Percentiles rank a stretch among this genome's conserved stretches.
phyloP scores from a whole-genome alignment of 306 rosid genomes.

The Cajanus cajan region DNA sequence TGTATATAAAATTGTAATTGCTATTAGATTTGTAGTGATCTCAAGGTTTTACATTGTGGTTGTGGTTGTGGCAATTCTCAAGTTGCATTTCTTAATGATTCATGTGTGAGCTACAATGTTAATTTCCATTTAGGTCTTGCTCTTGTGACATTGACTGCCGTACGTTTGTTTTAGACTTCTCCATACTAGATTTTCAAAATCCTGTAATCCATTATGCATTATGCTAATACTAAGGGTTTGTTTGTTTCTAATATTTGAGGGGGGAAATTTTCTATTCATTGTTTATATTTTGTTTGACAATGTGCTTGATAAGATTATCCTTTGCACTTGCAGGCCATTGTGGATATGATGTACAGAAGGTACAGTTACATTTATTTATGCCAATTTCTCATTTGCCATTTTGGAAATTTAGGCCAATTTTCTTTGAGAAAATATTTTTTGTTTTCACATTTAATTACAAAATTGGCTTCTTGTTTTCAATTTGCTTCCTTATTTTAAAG shows the following conservation, averaged over 20 bases:
- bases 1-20: not conserved
- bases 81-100: not conserved
- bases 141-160: not conserved
- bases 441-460: too few species aligned
- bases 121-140: not conserved
- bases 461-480: too few species aligned
- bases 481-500: too few species aligned
- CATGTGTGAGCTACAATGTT: not conserved
- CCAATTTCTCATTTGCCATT: not conserved
- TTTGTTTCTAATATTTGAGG: not conserved
- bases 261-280: not conserved
- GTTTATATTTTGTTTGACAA: not conserved
- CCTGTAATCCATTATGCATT: not conserved
- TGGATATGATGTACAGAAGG: constrained; percentile 45
- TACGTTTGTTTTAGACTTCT: not conserved
- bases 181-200: not conserved
- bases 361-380: not conserved
- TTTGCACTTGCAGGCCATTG: constrained; percentile 39
- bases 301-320: not conserved
- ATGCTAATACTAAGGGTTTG: not conserved
- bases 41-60: too few species aligned
- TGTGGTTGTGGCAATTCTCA: too few species aligned
- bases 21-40: not conserved
- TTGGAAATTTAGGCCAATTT: not conserved
- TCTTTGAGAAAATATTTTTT: too few species aligned